Evolutionary conservation across 768 basidiomycete genomes (phyloP).

Genomic region (Auriculariales sp.): DNA sequence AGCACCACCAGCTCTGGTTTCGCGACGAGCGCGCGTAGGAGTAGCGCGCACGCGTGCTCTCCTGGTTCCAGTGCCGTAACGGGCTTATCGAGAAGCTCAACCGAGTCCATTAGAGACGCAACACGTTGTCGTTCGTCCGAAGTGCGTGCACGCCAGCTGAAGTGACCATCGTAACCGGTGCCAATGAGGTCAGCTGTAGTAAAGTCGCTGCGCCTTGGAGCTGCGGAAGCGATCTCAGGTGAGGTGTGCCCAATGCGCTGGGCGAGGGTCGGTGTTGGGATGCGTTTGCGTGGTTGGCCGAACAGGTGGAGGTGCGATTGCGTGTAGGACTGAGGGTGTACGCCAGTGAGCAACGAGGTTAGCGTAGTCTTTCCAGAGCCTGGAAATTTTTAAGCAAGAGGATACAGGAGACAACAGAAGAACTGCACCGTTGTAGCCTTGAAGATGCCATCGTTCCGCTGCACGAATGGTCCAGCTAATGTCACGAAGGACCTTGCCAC

Average conservation of each 20-base stretch:
- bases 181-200: slow-evolving; percentile 68
- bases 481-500: slow-evolving; percentile 50
- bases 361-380: slow-evolving; percentile 95
- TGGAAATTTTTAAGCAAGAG: slow-evolving; percentile 13
- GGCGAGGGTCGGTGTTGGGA: slow-evolving; percentile 55
- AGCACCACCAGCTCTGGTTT: slow-evolving; percentile 62
- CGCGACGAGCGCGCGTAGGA: slow-evolving; percentile 76
- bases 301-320: slow-evolving; percentile 50
- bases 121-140: not conserved
- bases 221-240: slow-evolving; percentile 84
- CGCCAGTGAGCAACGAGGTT: slow-evolving; percentile 77
- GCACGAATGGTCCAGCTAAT: slow-evolving; percentile 72
- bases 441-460: slow-evolving; percentile 83
- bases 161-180: slow-evolving; percentile 83
- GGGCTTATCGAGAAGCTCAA: slow-evolving; percentile 21
- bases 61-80: slow-evolving; percentile 59
- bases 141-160: slow-evolving; percentile 33
- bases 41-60: slow-evolving; percentile 67
- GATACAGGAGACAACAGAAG: not conserved
- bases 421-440: slow-evolving; percentile 66
- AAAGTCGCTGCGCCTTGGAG: slow-evolving; percentile 53
- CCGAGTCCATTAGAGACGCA: slow-evolving; percentile 10
- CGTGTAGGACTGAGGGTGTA: slow-evolving; percentile 89
- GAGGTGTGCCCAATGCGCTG: slow-evolving; percentile 64
- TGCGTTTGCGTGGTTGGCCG: slow-evolving; percentile 40